Conservation (phyloP, 177 flowering plant species). For the Telopea speciosissima region DNA sequence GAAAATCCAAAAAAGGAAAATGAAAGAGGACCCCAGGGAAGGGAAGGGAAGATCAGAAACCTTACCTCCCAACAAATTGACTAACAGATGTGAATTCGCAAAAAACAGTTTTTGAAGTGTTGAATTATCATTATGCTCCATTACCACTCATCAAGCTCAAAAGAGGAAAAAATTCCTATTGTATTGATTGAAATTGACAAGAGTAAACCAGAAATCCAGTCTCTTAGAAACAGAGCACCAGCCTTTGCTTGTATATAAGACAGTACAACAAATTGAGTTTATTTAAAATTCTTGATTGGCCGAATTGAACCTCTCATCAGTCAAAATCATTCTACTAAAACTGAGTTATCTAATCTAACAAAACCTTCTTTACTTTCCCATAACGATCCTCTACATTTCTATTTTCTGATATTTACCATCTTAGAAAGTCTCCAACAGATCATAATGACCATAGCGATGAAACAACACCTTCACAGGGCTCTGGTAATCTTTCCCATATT, state of each 20-base stretch:
- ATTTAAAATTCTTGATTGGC: conserved; percentile 6
- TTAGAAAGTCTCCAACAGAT: conserved; percentile 43
- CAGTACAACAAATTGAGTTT: conserved; percentile 8
- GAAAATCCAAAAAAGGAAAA: too few species aligned
- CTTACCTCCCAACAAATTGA: too few species aligned
- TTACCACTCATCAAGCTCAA: too few species aligned
- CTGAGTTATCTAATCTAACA: conserved; percentile 6
- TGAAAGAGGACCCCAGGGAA: too few species aligned
- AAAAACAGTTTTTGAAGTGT: too few species aligned
- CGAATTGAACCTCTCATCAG: neutral
- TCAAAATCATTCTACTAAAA: neutral
- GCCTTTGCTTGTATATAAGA: neutral
- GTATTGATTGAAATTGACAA: neutral
- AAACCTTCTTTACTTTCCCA: neutral
- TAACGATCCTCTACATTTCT: neutral
- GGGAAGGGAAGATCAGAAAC: too few species aligned
- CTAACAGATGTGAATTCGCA: too few species aligned
- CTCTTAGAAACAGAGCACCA: neutral
- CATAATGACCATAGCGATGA: conserved; percentile 90
- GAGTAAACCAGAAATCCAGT: neutral
- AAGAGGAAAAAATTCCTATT: too few species aligned
- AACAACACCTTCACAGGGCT: conserved; percentile 63
- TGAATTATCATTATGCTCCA: too few species aligned
- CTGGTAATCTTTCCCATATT: conserved; percentile 41
- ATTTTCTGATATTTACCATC: conserved; percentile 6